Conservation (phyloP, 2,329 filamentous ascomycete genomes). For the Fusarium devonianum region DNA sequence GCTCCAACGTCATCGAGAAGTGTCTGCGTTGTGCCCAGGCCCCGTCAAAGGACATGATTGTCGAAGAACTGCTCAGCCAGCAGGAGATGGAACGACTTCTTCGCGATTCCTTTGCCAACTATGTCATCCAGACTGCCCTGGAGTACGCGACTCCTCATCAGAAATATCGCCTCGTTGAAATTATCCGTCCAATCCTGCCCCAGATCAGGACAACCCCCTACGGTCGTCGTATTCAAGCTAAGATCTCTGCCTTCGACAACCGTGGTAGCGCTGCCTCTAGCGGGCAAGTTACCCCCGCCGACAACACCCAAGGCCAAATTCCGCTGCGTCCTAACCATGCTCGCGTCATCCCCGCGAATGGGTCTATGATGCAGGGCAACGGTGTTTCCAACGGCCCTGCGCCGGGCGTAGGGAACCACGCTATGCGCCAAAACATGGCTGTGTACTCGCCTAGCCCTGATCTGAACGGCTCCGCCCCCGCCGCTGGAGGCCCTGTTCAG, state of each 20-base stretch:
- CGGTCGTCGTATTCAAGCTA: constrained; percentile 90
- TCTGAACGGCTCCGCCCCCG: constrained; percentile 44
- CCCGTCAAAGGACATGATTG: constrained; percentile 78
- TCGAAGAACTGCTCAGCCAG: constrained; percentile 78
- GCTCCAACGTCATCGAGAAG: constrained; percentile 98
- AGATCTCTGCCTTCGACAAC: constrained; percentile 72
- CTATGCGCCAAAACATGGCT: constrained; percentile 46
- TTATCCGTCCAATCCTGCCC: constrained; percentile 84
- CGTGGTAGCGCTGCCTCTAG: constrained; percentile 53
- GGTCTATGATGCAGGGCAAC: constrained; percentile 46
- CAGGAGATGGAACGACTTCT: constrained; percentile 87
- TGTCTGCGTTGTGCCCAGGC: constrained; percentile 84
- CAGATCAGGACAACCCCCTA: constrained; percentile 90
- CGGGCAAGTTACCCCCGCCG: constrained; percentile 60
- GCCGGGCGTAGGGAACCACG: constrained; percentile 27
- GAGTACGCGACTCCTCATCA: constrained; percentile 80
- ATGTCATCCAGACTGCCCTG: constrained; percentile 95
- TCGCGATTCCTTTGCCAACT: constrained; percentile 94
- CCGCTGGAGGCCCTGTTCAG: constrained; percentile 38
- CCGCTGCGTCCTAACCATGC: constrained; percentile 54
- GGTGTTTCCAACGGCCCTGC: constrained; percentile 38
- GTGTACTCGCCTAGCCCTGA: constrained; percentile 45
- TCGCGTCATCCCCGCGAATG: constrained; percentile 53
- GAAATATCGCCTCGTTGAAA: constrained; percentile 80
- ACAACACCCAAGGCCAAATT: constrained; percentile 63